Conservation (phyloP, 2,329 filamentous ascomycete genomes). For the Alternaria infectoria region DNA sequence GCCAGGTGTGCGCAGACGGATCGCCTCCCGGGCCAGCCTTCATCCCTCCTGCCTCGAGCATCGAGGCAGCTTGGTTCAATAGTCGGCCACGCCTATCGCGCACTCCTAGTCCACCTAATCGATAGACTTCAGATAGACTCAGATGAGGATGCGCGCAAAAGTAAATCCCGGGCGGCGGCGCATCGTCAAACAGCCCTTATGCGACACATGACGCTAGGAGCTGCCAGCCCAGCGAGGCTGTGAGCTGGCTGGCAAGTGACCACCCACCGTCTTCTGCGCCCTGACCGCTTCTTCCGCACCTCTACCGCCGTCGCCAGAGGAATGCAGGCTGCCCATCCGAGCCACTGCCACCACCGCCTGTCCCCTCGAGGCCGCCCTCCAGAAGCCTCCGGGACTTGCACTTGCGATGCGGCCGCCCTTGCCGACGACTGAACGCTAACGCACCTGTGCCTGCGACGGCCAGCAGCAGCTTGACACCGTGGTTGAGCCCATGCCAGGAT, state of each 20-base stretch:
- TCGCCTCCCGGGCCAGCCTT: slow-evolving; percentile 1
- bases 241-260: slow-evolving; percentile 29
- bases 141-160: background rate
- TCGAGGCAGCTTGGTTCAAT: background rate
- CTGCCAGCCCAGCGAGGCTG: slow-evolving; percentile 31
- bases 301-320: slow-evolving; percentile 30
- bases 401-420: slow-evolving; percentile 25
- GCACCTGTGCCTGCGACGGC: slow-evolving; percentile 14
- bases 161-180: slow-evolving; percentile 16
- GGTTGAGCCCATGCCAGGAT: slow-evolving; percentile 11
- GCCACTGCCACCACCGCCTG: background rate
- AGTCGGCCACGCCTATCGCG: background rate
- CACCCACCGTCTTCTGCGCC: slow-evolving; percentile 19
- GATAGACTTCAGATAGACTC: background rate
- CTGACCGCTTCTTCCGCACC: slow-evolving; percentile 34
- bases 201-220: slow-evolving; percentile 30
- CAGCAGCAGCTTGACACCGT: slow-evolving; percentile 14
- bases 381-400: slow-evolving; percentile 7
- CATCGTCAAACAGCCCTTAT: slow-evolving; percentile 36
- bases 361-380: slow-evolving; percentile 8
- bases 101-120: background rate
- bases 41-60: background rate
- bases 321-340: slow-evolving; percentile 19
- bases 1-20: slow-evolving; percentile 4
- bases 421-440: slow-evolving; percentile 21